Conservation (phyloP, 2,329 filamentous ascomycete genomes). For the Ambrosiella cleistominuta region DNA sequence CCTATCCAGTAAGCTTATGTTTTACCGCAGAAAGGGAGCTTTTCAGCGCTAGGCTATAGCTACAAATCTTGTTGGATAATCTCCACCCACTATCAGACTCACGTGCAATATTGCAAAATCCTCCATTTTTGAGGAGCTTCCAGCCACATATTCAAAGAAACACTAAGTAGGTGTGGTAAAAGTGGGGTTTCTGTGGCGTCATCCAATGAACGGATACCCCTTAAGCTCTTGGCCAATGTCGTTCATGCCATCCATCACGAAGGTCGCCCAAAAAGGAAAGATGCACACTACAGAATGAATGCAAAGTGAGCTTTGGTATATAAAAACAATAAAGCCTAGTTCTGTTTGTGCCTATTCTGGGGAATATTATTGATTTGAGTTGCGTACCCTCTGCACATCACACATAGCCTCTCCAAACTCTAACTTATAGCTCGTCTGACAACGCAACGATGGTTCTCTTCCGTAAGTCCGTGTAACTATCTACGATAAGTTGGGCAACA, state of each 20-base stretch:
- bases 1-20: background rate
- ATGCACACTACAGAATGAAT: background rate
- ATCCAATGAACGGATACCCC: background rate
- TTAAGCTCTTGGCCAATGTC: background rate
- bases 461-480: constrained; percentile 25
- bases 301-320: background rate
- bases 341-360: no score
- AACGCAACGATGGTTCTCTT: background rate
- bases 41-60: background rate
- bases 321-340: background rate
- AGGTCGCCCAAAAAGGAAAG: background rate
- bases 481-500: constrained; percentile 52
- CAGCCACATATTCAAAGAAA: constrained; percentile 10
- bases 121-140: background rate
- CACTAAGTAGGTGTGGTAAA: background rate
- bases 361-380: no score
- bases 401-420: background rate
- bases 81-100: background rate
- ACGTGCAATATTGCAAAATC: background rate
- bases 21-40: background rate
- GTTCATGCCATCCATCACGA: background rate
- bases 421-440: constrained; percentile 1
- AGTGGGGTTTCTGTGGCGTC: constrained; percentile 5
- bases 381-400: background rate
- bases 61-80: background rate